Evolutionary conservation across 2,329 filamentous ascomycete species (phyloP), one percentile per base, ranked within the genome.

Genomic region (Hymenoscyphus scutula): DNA sequence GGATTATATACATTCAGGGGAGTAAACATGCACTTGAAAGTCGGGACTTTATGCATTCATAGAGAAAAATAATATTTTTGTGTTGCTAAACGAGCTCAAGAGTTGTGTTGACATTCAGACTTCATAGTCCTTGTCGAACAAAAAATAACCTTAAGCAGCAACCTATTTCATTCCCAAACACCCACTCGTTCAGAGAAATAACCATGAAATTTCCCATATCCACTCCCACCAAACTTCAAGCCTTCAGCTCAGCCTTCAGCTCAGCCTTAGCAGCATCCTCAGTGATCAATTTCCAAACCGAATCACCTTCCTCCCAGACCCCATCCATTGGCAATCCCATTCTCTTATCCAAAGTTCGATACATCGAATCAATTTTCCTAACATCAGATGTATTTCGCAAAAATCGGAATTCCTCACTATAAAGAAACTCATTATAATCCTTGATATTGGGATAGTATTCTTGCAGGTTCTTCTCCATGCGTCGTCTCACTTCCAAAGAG

Each of bases 361-460:
- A 80, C 38, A 78, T 77, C 17, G 76, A 78, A 64, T 79, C 77
- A 56, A 79, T 78, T 62, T 78, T 76, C 48, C 77, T 71, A 19
- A 80, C 76, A 60, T 78, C 77, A 6, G 71, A 65, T 23, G 66
- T 73, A 66, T 80, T 78, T 51, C 76, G 67, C 8, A 80, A 69
- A 75, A 76, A 80, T 30, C 77, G 73, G 55, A 73, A 74, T 65
- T 78, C 76, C 53, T 76, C 72, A 30, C 65, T 64, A 37, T 60
- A 53, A 17, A 66, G 48, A 37, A 66, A 66, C 13, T 62, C 30
- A 11, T 62, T 32, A 37, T 66, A 66, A 5, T 57, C 37, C 37
- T 61, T 27, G 37, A 56, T 41, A 13, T 62, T 53, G 2, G 65
- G 65, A 51, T 57, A 65, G 19, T 66, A 64, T 45, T 62, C 65